Base-by-base conservation (phyloP, 371 early-diverging fungal species). In the Thermomucor indicae-seudaticae region DNA sequence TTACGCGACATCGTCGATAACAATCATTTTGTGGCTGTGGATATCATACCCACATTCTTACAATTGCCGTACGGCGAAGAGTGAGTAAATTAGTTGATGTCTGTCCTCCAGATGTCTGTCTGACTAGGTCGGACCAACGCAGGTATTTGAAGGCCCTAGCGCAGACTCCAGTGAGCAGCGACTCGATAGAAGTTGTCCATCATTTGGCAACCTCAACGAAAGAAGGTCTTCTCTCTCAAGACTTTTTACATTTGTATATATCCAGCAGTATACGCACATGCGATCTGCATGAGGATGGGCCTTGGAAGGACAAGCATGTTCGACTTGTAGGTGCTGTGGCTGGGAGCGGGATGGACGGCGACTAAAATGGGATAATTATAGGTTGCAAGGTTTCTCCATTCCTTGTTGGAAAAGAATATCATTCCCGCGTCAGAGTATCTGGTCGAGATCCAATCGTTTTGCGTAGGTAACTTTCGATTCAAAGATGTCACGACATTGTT, bases 361-460 rank as follows among this genome's bases (percentile, higher is more conserved):
- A n/a, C n/a, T n/a, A n/a, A n/a, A n/a, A n/a, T n/a, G n/a, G n/a
- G n/a, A n/a, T n/a, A n/a, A n/a, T n/a, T n/a, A 1, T 62, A 87
- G 88, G 79, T 87, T 4, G 79, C 86, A 25, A 79, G 81, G 11
- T 87, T 89, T 44, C 63, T 86, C 40, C 85, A 86, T 44, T 85
- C 85, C 1, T 53, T 87, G 16, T 51, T 85, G 34, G 71, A 78
- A 24, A 79, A 80, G 37, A 47, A 62, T 0, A 71, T 78, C 4
- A 78, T 87, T 19, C 59, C 70, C 10, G 70, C 83, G 32, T 43
- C 64, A n/a, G 83, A 84, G 30, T 83, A 81, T 46, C 66, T 76
- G 28, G 67, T 83, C 32, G 88, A 85, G 46, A 70, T 89, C 25
- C 85, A 84, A 57, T 71, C 84, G 20, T 86, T 86, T 51, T 86